Conservation (phyloP, 495 filamentous ascomycete species). For the Cryomyces minteri region DNA sequence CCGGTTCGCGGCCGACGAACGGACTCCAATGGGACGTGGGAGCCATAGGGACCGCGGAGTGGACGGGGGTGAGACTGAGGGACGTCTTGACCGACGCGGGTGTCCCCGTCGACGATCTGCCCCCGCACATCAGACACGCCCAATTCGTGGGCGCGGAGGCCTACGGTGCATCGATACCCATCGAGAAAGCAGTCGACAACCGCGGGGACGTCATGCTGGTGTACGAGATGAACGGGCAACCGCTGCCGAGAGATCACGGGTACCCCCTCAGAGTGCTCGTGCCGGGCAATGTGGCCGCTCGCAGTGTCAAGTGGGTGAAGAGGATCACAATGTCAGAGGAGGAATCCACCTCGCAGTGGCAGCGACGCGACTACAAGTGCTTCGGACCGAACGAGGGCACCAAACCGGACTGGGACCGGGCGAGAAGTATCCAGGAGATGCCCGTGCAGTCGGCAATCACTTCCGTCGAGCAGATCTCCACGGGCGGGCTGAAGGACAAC, state of each 20-base stretch:
- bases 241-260: slow-evolving; percentile 19
- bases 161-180: slow-evolving; percentile 41
- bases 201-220: slow-evolving; percentile 41
- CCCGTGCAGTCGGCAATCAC: slow-evolving; percentile 30
- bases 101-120: slow-evolving; percentile 12
- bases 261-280: slow-evolving; percentile 18
- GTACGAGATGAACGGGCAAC: slow-evolving; percentile 22
- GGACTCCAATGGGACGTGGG: slow-evolving; percentile 42
- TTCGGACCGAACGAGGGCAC: slow-evolving; percentile 24
- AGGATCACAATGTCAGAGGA: slow-evolving; percentile 15
- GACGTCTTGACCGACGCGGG: slow-evolving; percentile 40
- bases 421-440: slow-evolving; percentile 29
- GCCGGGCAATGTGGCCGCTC: slow-evolving; percentile 19
- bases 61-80: slow-evolving; percentile 38
- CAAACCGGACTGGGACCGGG: slow-evolving; percentile 19
- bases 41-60: slow-evolving; percentile 39
- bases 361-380: slow-evolving; percentile 28
- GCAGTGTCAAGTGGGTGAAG: slow-evolving; percentile 22
- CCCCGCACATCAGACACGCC: slow-evolving; percentile 26
- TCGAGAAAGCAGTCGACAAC: slow-evolving; percentile 33
- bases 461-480: slow-evolving; percentile 14
- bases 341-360: slow-evolving; percentile 25
- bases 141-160: slow-evolving; percentile 40
- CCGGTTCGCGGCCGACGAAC: too few species aligned
- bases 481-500: too few species aligned